Evolutionary conservation across 352 stramenopile genomes (phyloP).

Genomic region (Phytophthora pisi): DNA sequence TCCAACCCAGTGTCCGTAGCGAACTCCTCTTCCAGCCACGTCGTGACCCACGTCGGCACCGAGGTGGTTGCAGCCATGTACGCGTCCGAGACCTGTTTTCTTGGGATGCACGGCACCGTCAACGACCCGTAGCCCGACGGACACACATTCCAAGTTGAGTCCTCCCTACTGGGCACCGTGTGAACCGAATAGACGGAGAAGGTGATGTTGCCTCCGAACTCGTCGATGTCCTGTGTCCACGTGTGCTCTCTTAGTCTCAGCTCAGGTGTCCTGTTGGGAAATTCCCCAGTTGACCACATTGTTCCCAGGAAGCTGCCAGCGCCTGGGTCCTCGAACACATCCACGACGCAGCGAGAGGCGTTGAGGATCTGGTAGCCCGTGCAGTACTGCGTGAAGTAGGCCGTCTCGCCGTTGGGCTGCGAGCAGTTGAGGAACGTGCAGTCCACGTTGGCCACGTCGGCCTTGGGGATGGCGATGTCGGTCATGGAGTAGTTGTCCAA

Average conservation of each 20-base stretch:
- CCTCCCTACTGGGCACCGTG: conserved; percentile 4
- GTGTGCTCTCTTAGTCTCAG: conserved; percentile 28
- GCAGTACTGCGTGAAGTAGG: conserved; percentile 36
- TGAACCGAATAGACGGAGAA: conserved; percentile 35
- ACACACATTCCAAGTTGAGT: conserved; percentile 23
- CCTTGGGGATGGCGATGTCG: conserved; percentile 28
- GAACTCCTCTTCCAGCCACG: conserved; percentile 29
- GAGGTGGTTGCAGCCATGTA: conserved; percentile 24
- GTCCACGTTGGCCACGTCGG: conserved; percentile 18
- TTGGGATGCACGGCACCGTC: conserved; percentile 21
- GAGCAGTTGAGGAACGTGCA: conserved; percentile 35
- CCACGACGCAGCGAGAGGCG: conserved; percentile 34
- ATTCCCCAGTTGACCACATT: conserved; percentile 37
- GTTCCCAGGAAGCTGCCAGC: conserved; percentile 21
- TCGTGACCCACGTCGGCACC: conserved; percentile 17
- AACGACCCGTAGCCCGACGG: conserved; percentile 22
- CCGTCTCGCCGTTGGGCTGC: conserved; percentile 24
- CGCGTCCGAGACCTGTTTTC: conserved; percentile 17
- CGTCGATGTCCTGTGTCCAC: conserved; percentile 22
- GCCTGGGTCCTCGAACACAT: conserved; percentile 18
- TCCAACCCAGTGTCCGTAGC: conserved; percentile 10
- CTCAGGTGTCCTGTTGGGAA: conserved; percentile 18
- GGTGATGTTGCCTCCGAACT: conserved; percentile 16
- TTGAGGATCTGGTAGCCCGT: conserved; percentile 43
- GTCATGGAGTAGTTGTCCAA: conserved; percentile 29